Base-by-base conservation (phyloP, 768 basidiomycete genomes). In the Neoboletus subvelutipes region DNA sequence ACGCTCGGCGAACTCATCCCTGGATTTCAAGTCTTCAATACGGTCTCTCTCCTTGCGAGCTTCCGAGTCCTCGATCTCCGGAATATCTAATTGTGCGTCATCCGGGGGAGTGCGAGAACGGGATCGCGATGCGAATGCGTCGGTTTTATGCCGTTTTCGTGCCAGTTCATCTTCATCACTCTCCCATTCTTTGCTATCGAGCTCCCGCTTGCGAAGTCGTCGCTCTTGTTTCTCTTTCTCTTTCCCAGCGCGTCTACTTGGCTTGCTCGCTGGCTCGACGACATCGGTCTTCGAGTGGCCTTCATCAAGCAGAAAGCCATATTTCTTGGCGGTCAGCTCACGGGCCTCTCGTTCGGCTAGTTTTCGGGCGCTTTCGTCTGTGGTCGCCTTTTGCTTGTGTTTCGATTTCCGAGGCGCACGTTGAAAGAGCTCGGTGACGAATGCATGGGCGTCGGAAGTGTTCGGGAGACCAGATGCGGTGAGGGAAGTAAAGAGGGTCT, bases 1-100 rank as follows among this genome's bases (percentile, higher is more conserved):
- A n/a, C n/a, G n/a, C n/a, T n/a, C n/a, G n/a, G n/a, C n/a, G 64
- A 99, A 97, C 17, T 87, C 96, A 71, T 99, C 97, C 58, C 97
- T 80, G 59, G 97, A 96, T 59, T 82, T 79, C 20, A 91, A 57
- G 63, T 99, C 97, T 67, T 88, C 83, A 46, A 85, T 54, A 24
- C 92, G 80, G 66, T 95, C 88, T 37, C 83, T 76, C 73, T 93
- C 94, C 63, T 68, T 82, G 48, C 87, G 79, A 26, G 73, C 75
- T 0, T 85, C 87, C 64, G 89, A 86, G 54, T 92, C 94, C 71
- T 96, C 90, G 49, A 90, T 91, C 68, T 96, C 68, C 45, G 72
- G 74, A 11, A 72, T 50, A 36, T 84, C 84, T 50, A 79, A 64
- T 41, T 20, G 56, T 46, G 78, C 76, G 22, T 80, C 79, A 1